Evolutionary conservation across 2,329 filamentous ascomycete genomes (phyloP).

Genomic region (Diaporthe sp.): DNA sequence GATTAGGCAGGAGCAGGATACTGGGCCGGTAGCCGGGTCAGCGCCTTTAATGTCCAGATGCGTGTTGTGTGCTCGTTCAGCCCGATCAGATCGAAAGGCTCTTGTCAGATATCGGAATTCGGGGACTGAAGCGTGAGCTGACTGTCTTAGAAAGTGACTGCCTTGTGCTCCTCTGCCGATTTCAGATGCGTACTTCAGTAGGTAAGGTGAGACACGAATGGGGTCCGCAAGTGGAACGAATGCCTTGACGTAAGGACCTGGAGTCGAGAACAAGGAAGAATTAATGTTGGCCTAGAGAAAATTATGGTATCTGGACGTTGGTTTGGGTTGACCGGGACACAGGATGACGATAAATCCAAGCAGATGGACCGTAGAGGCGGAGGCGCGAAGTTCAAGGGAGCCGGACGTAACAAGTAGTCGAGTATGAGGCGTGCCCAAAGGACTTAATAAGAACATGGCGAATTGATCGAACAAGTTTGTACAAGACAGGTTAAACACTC

Average conservation of each 20-base stretch:
- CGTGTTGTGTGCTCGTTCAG: background rate
- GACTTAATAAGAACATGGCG: background rate
- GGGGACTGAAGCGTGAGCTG: background rate
- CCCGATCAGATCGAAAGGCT: background rate
- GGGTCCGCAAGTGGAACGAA: slow-evolving; percentile 7
- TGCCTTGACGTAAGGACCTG: background rate
- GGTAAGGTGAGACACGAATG: background rate
- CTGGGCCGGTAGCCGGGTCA: background rate
- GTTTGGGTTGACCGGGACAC: too few relatives aligned
- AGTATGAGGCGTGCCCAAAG: background rate
- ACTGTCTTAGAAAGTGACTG: background rate
- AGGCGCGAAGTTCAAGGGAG: background rate
- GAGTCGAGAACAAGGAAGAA: background rate
- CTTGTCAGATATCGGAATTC: background rate
- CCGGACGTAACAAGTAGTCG: background rate
- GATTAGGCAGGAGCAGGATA: background rate
- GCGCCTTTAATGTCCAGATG: background rate
- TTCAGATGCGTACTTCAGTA: background rate
- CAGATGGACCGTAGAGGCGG: too few relatives aligned
- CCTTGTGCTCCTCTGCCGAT: background rate
- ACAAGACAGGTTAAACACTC: background rate
- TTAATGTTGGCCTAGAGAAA: background rate
- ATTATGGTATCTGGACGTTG: background rate
- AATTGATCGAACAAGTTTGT: background rate
- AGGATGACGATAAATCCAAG: background rate